phyloP scores from a whole-genome alignment of 2,329 filamentous ascomycete species.

The Claviceps sp. region DNA sequence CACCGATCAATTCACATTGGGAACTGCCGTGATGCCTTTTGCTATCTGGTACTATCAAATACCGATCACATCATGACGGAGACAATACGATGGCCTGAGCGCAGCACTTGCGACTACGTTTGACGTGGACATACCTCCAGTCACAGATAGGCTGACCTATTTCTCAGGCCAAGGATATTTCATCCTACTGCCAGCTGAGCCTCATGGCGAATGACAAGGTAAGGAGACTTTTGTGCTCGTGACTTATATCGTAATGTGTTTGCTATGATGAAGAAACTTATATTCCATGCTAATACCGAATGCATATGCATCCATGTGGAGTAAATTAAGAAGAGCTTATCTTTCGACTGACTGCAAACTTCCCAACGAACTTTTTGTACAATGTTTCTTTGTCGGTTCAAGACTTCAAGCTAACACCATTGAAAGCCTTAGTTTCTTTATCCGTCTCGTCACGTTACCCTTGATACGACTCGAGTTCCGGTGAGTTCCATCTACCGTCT shows the following conservation, averaged over 20 bases:
- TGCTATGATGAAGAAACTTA: constrained; percentile 52
- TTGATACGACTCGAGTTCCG: constrained; percentile 41
- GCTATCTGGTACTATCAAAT: constrained; percentile 33
- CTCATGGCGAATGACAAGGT: constrained; percentile 10
- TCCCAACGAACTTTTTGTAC: constrained; percentile 13
- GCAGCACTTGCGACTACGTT: constrained; percentile 3
- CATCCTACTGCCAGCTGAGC: neutral
- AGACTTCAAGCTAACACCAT: constrained; percentile 1
- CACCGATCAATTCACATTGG: neutral
- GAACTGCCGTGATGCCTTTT: constrained; percentile 23
- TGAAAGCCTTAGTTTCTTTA: neutral
- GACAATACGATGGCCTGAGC: constrained; percentile 19
- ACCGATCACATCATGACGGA: constrained; percentile 28
- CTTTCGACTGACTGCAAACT: constrained; percentile 56
- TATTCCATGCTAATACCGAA: constrained; percentile 74
- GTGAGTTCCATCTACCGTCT: constrained; percentile 22
- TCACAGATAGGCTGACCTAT: neutral
- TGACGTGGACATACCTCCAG: too few species aligned
- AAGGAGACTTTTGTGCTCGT: constrained; percentile 7
- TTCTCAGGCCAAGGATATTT: neutral
- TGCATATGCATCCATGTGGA: constrained; percentile 43
- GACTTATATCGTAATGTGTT: constrained; percentile 4
- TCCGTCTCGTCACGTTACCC: constrained; percentile 12
- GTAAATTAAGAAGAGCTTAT: constrained; percentile 66
- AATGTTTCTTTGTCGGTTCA: constrained; percentile 9